These are phyloP conservation scores for Dendrocalamus sinicus DNA, from an alignment of 176 grass and related monocot species.

Conservation along the genomic window DNA sequence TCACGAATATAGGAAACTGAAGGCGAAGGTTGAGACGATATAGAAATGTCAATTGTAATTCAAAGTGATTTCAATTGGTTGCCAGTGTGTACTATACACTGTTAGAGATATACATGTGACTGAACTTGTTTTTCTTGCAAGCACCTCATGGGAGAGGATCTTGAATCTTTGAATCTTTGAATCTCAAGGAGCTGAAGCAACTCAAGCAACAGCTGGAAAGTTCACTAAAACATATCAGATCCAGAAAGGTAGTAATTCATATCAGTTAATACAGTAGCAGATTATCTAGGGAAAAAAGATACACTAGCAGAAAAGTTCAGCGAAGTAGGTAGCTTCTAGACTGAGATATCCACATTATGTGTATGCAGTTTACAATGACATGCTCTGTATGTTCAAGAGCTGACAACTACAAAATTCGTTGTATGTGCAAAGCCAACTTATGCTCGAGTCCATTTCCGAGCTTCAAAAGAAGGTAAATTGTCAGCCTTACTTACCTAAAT, in stretches of 20 bases:
- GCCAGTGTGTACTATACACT: constrained; percentile 15
- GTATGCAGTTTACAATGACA: too few species aligned
- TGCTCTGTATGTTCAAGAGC: too few species aligned
- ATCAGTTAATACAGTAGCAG: too few species aligned
- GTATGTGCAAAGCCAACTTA: constrained; percentile 68
- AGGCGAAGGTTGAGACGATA: constrained; percentile 78
- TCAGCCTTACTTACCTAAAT: not conserved
- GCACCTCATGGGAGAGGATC: constrained; percentile 80
- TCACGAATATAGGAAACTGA: constrained; percentile 81
- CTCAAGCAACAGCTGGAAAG: constrained; percentile 65
- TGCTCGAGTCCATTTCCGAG: constrained; percentile 70
- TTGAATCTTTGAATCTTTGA: constrained; percentile 77
- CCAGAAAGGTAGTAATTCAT: too few species aligned
- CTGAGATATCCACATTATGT: too few species aligned
- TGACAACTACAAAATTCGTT: not conserved
- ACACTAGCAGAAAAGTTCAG: too few species aligned
- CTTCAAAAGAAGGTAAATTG: constrained; percentile 74
- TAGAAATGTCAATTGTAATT: constrained; percentile 82
- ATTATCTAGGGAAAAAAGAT: too few species aligned
- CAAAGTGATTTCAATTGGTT: constrained; percentile 4
- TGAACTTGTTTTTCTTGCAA: constrained; percentile 26
- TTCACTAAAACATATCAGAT: constrained; percentile 70
- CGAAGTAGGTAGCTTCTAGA: too few species aligned
- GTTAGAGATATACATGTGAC: constrained; percentile 10
- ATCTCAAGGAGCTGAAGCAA: constrained; percentile 77